Evolutionary conservation across 2,329 filamentous ascomycete species (phyloP).

Genomic region (Uncinocarpus reesii): DNA sequence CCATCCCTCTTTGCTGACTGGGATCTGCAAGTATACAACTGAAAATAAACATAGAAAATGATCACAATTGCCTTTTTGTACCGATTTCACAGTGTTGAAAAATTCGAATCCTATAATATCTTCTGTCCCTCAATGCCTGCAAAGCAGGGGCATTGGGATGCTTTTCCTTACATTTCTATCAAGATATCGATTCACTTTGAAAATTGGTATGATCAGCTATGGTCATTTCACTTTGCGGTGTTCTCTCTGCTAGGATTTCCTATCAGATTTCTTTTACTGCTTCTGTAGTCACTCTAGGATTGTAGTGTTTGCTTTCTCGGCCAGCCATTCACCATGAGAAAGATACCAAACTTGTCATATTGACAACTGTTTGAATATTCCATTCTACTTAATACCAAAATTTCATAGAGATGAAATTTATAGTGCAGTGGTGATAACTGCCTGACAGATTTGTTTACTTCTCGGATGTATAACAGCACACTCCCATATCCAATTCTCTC

Average conservation of each 20-base stretch:
- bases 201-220: too few relatives aligned
- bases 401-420: too few relatives aligned
- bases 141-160: background rate
- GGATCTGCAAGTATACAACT: constrained; percentile 5
- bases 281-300: background rate
- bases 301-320: background rate
- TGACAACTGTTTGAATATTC: background rate
- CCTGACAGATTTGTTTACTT: too few relatives aligned
- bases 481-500: too few relatives aligned
- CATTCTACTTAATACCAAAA: background rate
- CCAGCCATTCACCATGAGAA: background rate
- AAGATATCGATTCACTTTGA: too few relatives aligned
- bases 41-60: background rate
- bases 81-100: background rate
- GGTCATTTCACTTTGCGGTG: background rate
- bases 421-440: too few relatives aligned
- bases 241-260: background rate
- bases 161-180: background rate
- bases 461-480: too few relatives aligned
- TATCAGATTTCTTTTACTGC: background rate
- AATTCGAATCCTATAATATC: too few relatives aligned
- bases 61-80: background rate
- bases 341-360: background rate
- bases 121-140: background rate
- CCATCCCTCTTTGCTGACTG: background rate